Base-by-base conservation (phyloP, 2,329 filamentous ascomycete genomes). In the Cadophora malorum region DNA sequence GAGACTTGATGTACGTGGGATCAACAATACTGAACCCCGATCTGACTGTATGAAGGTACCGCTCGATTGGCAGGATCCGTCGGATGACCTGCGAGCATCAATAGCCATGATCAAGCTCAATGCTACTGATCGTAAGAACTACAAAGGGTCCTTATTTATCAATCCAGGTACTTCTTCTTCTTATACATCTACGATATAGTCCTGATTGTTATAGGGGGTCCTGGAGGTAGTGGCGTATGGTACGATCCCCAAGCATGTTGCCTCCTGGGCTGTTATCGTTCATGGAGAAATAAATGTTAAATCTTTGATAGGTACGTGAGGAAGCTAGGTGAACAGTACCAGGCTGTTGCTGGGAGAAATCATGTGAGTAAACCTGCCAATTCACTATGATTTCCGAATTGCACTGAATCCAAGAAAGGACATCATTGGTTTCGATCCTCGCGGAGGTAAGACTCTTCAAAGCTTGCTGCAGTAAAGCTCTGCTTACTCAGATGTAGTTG, bases 341-440 rank as follows among this genome's bases (percentile, higher is more conserved):
- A 85, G 70, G 78, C 79, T 2, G 80, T 85, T 45, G 79, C 83
- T 0, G 84, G 84, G 4, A 76, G 77, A 3, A 83, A 84, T 69
- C 78, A 83, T 76, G 82, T 82, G 66, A 75, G 77, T 74, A 9
- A 38, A 35, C 23, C 3, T 25, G 12, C 28, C 4, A 8, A 25
- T n/a, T 8, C 5, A 49, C 47, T 1, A 50, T 19, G 2, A 5
- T n/a, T 23, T 38, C 55, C 5, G 25, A 14, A 19, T 52, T 41
- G 50, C 28, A 28, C 28, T 28, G 28, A 28, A 67, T 52, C 14
- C 33, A 25, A 50, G 49, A 31, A 49, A 53, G 65, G 83, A 86
- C 60, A 78, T 86, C 3, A 79, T 86, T 69, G 80, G 82, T 52
- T 85, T 83, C 63, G 84, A 86, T 63, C 83, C 84, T 2, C 80